Evolutionary conservation across 2,329 filamentous ascomycete species (phyloP), one percentile per base, ranked within the genome.

Genomic region (Phaeosphaeriaceae sp.): DNA sequence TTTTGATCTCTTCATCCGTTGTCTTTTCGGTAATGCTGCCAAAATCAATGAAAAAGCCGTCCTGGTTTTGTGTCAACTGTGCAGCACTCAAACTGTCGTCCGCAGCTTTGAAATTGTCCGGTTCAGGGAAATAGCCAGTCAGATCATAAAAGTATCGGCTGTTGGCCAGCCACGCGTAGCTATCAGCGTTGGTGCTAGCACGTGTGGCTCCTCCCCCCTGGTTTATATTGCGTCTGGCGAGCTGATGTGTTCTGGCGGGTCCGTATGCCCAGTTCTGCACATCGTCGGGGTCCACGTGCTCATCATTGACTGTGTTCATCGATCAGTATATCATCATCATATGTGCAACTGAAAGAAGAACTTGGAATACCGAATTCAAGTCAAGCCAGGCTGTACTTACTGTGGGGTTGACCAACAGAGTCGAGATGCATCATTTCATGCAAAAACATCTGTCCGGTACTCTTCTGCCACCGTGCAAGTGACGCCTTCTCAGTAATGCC

Each of bases 401-500:
- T 57, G 41, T 57, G 42, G 10, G 58, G 58, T 25, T 52, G 19
- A 44, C 58, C 58, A 27, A 53, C 44, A 48, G 55, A 52, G 22
- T 61, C 33, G 25, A 61, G 54, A 57, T 61, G 54, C 58, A 61
- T 60, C 58, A 57, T 60, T 40, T 60, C 57, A 22, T 60, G 57
- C 40, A 56, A 51, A 33, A 60, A 56, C 36, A 51, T 51, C 33
- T 60, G 57, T n/a, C 58, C 58, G 10, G 45, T 53, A 27, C 48
- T 57, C 54, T 51, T 54, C 46, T 60, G 58, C 54, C 51, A 57
- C 5, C 9, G 24, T 31, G 54, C 58, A 19, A 19, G 13, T 19
- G 13, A n/a, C 19, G 54, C 58, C 10, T 48, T 48, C 20, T 54
- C 22, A 15, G 22, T 19, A n/a, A 41, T 48, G 11, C 45, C 51